These are phyloP conservation scores for Earliella scabrosa DNA, from an alignment of 1,284 basidiomycete genomes.

Conservation along the genomic window DNA sequence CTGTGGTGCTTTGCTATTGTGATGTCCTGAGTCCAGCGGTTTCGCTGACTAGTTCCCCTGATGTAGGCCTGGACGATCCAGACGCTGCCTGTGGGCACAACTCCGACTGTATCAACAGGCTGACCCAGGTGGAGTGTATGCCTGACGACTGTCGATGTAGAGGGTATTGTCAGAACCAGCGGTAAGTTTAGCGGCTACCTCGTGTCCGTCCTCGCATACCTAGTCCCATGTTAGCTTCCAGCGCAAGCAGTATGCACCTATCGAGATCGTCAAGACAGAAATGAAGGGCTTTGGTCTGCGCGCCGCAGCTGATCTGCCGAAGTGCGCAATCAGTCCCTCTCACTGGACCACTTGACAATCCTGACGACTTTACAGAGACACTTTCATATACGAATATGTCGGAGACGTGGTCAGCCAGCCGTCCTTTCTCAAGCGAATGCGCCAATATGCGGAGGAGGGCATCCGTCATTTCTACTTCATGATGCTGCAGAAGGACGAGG, in stretches of 20 bases:
- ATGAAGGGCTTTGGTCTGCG: constrained; percentile 96
- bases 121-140: constrained; percentile 97
- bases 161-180: constrained; percentile 88
- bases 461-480: constrained; percentile 99
- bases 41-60: no score
- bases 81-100: constrained; percentile 83
- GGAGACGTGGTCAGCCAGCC: constrained; percentile 93
- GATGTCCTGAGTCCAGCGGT: no score
- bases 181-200: no score
- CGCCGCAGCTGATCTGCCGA: constrained; percentile 69
- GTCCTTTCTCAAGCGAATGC: constrained; percentile 93
- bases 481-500: constrained; percentile 99
- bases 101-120: constrained; percentile 96
- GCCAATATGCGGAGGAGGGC: constrained; percentile 91
- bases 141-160: constrained; percentile 87
- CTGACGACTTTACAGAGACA: constrained; percentile 58
- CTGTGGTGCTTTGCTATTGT: neutral
- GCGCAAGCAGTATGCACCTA: constrained; percentile 81
- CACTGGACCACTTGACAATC: neutral
- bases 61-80: constrained; percentile 63
- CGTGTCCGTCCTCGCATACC: no score
- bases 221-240: no score
- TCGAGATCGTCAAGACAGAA: constrained; percentile 93
- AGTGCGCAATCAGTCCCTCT: constrained; percentile 56
- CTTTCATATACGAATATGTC: constrained; percentile 97